Base-by-base conservation (phyloP, 2,329 filamentous ascomycete genomes). In the Arthroderma sp. region DNA sequence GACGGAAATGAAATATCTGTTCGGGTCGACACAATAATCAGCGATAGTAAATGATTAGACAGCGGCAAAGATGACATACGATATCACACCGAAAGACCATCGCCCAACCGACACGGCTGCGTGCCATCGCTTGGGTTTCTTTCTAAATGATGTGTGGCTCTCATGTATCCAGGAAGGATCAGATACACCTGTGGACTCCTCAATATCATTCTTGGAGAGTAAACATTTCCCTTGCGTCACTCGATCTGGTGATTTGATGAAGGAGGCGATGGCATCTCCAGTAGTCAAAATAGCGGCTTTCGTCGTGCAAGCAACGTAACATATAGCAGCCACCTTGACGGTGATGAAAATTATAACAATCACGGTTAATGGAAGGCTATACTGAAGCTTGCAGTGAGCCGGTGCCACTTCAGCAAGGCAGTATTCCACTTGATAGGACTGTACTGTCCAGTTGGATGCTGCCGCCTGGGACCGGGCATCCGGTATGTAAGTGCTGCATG, bases 231-330 rank as follows among this genome's bases (percentile, higher is more conserved):
- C 59, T 21, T 61, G 54, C 0, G 67, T 71, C 1, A 61, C 66
- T 0, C 56, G 57, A 59, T 74, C 72, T 0, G 66, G 66, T 3
- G 59, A 33, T 21, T 61, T 61, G 2, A 73, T 60, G 47, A 74
- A 75, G 0, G 70, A 72, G 7, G 67, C 63, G 9, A 74, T 66
- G 0, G 67, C 69, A 59, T 73, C 71, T 4, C 71, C 71, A 1
- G 68, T 62, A 0, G 70, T 72, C 25, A 69, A 60, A 8, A 68
- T 64, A 9, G 55, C 21, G 4, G 61, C 41, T 31, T 43, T 35
- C 31, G 31, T 47, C 9, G 15, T 41, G 23, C 38, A 37, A 47
- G 39, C 59, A 21, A 38, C 47, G 19, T 44, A 53, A 51, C 41
- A 52, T 31, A 54, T 60, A 54, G 43, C 57, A 25, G 35, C 52